phyloP scores from a whole-genome alignment of 139 green algal genomes.

The Gonium pectorale region DNA sequence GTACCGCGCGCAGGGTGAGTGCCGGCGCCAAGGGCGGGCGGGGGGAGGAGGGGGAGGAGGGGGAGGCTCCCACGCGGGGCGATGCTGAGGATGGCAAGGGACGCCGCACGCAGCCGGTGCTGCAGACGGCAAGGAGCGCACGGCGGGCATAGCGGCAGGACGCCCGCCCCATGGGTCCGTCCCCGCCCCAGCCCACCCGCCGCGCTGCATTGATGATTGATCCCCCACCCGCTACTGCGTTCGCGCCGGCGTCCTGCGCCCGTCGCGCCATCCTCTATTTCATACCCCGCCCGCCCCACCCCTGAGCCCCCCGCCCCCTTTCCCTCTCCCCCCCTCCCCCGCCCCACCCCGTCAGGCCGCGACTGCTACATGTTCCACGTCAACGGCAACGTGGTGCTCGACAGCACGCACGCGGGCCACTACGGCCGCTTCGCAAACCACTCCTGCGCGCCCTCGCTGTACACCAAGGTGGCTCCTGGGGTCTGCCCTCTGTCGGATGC shows the following conservation, averaged over 20 bases:
- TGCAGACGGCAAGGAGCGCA: no score
- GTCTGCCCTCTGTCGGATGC: no score
- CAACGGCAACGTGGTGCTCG: conserved; percentile 82
- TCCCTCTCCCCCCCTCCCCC: not conserved
- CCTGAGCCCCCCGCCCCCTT: not conserved
- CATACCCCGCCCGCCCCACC: not conserved
- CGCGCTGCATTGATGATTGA: not conserved
- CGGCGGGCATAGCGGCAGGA: no score
- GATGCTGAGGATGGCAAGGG: no score
- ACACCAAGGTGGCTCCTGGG: conserved; percentile 82
- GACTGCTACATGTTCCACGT: conserved; percentile 95
- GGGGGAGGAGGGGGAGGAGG: no score
- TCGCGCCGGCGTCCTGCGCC: no score
- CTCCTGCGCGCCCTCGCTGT: conserved; percentile 90
- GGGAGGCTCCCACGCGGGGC: no score
- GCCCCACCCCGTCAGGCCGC: conserved; percentile 27
- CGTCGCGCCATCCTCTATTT: no score
- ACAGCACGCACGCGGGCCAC: conserved; percentile 81
- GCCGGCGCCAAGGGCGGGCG: not conserved
- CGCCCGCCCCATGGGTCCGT: no score
- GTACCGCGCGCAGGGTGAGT: conserved; percentile 70
- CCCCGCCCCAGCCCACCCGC: no score
- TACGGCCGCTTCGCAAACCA: conserved; percentile 94
- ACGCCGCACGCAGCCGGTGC: no score
- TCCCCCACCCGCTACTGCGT: no score